These are phyloP conservation scores for Aspergillus uvarum DNA, from an alignment of 2,329 filamentous ascomycete species.

Conservation along the genomic window DNA sequence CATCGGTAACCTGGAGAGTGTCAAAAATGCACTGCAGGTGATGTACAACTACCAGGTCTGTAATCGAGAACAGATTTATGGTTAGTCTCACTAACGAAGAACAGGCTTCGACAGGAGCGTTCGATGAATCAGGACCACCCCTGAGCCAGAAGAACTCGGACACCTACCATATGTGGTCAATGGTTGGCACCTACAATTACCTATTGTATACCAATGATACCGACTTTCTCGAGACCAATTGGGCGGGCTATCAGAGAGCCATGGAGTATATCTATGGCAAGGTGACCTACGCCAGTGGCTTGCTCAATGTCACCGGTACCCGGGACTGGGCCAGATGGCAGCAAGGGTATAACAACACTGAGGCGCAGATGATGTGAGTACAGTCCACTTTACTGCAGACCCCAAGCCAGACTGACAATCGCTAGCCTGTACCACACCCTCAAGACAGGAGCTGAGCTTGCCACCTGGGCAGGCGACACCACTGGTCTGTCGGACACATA, in stretches of 20 bases:
- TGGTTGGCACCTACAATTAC: slow-evolving; percentile 61
- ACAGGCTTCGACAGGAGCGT: slow-evolving; percentile 32
- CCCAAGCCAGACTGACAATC: background rate
- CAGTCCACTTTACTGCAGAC: background rate
- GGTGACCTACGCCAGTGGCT: slow-evolving; percentile 45
- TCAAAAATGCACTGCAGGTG: slow-evolving; percentile 49
- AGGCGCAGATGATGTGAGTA: slow-evolving; percentile 51
- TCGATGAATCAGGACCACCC: slow-evolving; percentile 38
- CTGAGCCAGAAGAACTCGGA: slow-evolving; percentile 35
- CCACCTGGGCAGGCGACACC: slow-evolving; percentile 48
- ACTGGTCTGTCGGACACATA: slow-evolving; percentile 41
- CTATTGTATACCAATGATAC: slow-evolving; percentile 56
- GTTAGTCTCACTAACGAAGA: slow-evolving; percentile 15
- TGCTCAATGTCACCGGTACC: slow-evolving; percentile 51
- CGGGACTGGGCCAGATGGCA: slow-evolving; percentile 55
- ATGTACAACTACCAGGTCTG: slow-evolving; percentile 48
- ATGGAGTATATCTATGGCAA: slow-evolving; percentile 50
- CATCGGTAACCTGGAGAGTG: slow-evolving; percentile 47
- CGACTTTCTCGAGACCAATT: slow-evolving; percentile 48
- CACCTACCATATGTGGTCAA: slow-evolving; percentile 51
- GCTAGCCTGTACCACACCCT: slow-evolving; percentile 53
- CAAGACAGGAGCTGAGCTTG: slow-evolving; percentile 53
- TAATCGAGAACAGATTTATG: too few relatives aligned
- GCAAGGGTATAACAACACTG: slow-evolving; percentile 52
- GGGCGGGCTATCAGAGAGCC: slow-evolving; percentile 50